These are phyloP conservation scores for Umbelopsis vinacea DNA, from an alignment of 192 early-diverging fungal species.

Conservation along the genomic window DNA sequence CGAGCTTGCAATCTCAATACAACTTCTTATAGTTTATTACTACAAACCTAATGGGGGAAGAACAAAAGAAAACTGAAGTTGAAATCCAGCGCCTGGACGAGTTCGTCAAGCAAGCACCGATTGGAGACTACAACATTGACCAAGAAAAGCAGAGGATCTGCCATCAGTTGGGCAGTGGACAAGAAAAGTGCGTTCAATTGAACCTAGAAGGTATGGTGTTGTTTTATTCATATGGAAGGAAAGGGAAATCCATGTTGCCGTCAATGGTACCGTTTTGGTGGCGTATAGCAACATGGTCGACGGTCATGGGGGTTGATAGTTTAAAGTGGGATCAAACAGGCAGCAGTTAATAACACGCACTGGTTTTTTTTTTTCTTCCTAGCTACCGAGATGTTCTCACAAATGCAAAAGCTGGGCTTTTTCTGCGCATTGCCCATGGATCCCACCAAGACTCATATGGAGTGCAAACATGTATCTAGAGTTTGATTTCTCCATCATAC, in stretches of 20 bases:
- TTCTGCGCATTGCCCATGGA: conserved; percentile 53
- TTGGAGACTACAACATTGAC: conserved; percentile 44
- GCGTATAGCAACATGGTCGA: no score
- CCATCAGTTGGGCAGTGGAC: conserved; percentile 25
- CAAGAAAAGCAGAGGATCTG: conserved; percentile 41
- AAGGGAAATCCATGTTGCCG: neutral
- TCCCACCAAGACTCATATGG: conserved; percentile 48
- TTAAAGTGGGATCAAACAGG: neutral
- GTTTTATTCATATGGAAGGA: neutral
- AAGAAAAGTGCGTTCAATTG: conserved; percentile 43
- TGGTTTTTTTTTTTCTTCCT: neutral
- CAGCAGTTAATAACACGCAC: neutral
- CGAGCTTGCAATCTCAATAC: neutral
- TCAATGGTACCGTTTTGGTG: no score
- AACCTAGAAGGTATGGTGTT: conserved; percentile 44
- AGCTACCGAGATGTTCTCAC: conserved; percentile 46
- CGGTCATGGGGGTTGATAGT: no score
- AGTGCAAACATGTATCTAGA: conserved; percentile 42
- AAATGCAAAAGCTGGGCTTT: conserved; percentile 56
- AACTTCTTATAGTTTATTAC: neutral
- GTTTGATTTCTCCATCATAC: conserved; percentile 3
- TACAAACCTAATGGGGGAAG: neutral
- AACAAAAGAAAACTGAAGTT: conserved; percentile 16
- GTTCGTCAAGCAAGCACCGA: conserved; percentile 43
- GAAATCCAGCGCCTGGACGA: conserved; percentile 34